Conservation (phyloP, 768 basidiomycete genomes). For the Suillus occidentalis region DNA sequence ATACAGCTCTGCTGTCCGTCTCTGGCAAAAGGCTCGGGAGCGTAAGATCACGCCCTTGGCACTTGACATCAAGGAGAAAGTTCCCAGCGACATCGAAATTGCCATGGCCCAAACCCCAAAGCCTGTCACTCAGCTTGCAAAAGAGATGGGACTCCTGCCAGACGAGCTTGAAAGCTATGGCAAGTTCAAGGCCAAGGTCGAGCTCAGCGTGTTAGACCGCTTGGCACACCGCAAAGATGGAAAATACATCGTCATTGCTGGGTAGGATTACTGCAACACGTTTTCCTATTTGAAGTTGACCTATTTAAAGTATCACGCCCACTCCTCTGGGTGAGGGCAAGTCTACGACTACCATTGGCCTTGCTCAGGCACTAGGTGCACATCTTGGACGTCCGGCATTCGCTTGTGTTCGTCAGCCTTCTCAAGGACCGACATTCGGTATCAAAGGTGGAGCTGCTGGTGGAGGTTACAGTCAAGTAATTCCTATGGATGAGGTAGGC, state of each 20-base stretch:
- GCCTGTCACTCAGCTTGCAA: slow-evolving; percentile 77
- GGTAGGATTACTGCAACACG: slow-evolving; percentile 43
- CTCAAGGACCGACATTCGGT: slow-evolving; percentile 98
- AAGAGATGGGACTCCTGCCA: slow-evolving; percentile 82
- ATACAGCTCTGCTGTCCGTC: slow-evolving; percentile 75
- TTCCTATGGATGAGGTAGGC: slow-evolving; percentile 95
- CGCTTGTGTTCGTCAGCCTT: slow-evolving; percentile 96
- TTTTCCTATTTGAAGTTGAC: slow-evolving; percentile 14
- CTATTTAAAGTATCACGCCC: slow-evolving; percentile 74
- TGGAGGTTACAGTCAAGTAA: slow-evolving; percentile 97
- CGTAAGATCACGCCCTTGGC: slow-evolving; percentile 77
- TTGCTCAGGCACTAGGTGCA: slow-evolving; percentile 94
- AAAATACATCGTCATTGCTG: slow-evolving; percentile 95
- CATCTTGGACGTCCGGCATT: slow-evolving; percentile 91
- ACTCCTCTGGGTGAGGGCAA: slow-evolving; percentile 98
- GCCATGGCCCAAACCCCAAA: slow-evolving; percentile 94
- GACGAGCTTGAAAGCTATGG: slow-evolving; percentile 94
- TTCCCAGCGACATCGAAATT: slow-evolving; percentile 96
- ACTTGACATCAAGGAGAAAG: slow-evolving; percentile 77
- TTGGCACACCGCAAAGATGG: slow-evolving; percentile 84
- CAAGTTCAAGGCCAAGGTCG: slow-evolving; percentile 96
- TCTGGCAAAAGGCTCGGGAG: slow-evolving; percentile 66
- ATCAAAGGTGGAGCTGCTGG: slow-evolving; percentile 99
- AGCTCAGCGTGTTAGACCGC: slow-evolving; percentile 83
- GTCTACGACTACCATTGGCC: slow-evolving; percentile 95